Base-by-base conservation (phyloP, 2,329 filamentous ascomycete species). In the Leptographium procerum region DNA sequence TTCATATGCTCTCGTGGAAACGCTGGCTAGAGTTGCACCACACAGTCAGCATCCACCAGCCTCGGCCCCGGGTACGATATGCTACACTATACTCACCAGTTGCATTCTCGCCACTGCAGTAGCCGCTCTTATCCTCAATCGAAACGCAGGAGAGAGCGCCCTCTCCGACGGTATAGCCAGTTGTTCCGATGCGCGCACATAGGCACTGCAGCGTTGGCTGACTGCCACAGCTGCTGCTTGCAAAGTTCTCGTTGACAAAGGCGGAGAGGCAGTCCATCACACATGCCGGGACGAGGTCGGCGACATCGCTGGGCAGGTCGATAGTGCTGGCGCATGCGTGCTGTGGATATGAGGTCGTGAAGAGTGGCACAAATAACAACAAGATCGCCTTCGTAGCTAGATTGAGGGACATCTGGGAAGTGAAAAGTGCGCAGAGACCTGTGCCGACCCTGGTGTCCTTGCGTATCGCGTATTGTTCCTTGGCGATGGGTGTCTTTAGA, bases 91-190 rank as follows among this genome's bases (percentile, higher is more conserved):
- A 67, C 64, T 75, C 66, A 69, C 77, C 70, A 36, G 67, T 64
- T 11, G 68, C 68, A 55, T 80, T 76, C 13, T 70, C 65, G 3
- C 73, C 71, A 5, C 72, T 68, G 68, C 87, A 91, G 16, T 70
- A 71, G 2, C 77, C 77, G 51, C 76, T 65, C 40, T 69, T 69
- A 58, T 67, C 71, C 65, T 81, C 78, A 9, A 80, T 80, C 10
- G 80, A 73, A 36, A 88, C 77, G 68, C 87, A 91, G 66, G 85
- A 80, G 61, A 89, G 70, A 5, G 83, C 85, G 13, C 79, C 86
- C 70, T 90, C 87, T n/a, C 85, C 86, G 53, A 89, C 66, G 1
- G 87, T 89, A 64, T 84, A 86, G 11, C 83, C 85, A 33, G 79
- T 79, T 14, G 69, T 71, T 10, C 85, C 85, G 36, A 75, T 74